Percentiles rank a stretch among this genome's conserved stretches.
These are phyloP conservation scores for Trichoderma atrobrunneum DNA, from an alignment of 2,329 filamentous ascomycete species.

Conservation along the genomic window DNA sequence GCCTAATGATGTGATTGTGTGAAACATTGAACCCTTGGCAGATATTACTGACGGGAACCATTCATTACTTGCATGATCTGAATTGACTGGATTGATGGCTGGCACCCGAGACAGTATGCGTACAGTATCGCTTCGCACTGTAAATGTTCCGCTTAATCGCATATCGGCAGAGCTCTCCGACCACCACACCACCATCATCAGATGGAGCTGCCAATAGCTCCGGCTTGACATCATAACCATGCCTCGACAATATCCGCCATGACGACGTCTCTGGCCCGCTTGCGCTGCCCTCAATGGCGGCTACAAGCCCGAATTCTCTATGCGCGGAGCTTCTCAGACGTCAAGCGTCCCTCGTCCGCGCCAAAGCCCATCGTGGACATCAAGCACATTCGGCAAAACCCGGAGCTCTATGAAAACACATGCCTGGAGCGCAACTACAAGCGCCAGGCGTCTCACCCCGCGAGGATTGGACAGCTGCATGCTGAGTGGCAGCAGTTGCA, in stretches of 20 bases:
- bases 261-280: constrained; percentile 28
- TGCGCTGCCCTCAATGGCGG: constrained; percentile 18
- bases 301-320: background rate
- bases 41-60: background rate
- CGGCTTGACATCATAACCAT: constrained; percentile 12
- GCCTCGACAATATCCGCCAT: constrained; percentile 24
- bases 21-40: background rate
- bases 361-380: constrained; percentile 79
- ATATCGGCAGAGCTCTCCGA: constrained; percentile 7
- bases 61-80: background rate
- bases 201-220: background rate
- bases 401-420: constrained; percentile 76
- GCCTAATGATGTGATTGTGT: background rate
- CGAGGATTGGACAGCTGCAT: constrained; percentile 54
- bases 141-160: background rate
- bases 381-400: constrained; percentile 85
- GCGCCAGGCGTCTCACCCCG: constrained; percentile 51
- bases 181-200: constrained; percentile 10
- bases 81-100: background rate
- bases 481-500: constrained; percentile 61
- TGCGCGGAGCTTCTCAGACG: constrained; percentile 5
- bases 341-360: constrained; percentile 62
- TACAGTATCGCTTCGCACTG: background rate
- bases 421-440: constrained; percentile 83
- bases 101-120: background rate